phyloP scores from a whole-genome alignment of 2,329 filamentous ascomycete species.

The Akanthomyces dipterigenus region DNA sequence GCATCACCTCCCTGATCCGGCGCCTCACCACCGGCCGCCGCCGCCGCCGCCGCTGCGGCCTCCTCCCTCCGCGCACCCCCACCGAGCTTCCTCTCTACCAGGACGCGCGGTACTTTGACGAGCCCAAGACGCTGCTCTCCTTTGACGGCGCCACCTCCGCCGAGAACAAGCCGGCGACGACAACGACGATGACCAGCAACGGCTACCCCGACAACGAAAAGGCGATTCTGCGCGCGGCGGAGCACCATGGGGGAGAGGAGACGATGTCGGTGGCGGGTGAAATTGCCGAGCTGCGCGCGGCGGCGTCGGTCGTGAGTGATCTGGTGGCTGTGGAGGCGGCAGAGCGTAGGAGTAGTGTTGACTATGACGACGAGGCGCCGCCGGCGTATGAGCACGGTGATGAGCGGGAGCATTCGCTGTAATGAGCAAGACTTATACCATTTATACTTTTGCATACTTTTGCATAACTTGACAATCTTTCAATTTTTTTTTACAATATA shows the following conservation, averaged over 20 bases:
- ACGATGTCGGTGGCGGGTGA: conserved; percentile 30
- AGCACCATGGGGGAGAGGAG: neutral
- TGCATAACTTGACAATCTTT: neutral
- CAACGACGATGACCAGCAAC: neutral
- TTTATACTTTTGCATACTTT: neutral
- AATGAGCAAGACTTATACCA: neutral
- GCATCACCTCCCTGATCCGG: conserved; percentile 17
- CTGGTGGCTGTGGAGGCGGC: conserved; percentile 31
- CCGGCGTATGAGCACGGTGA: conserved; percentile 17
- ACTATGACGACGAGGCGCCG: conserved; percentile 15
- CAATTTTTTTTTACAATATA: neutral
- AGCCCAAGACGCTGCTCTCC: conserved; percentile 9
- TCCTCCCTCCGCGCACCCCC: neutral
- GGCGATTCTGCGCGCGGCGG: neutral
- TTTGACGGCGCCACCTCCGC: neutral
- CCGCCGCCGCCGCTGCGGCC: conserved; percentile 1
- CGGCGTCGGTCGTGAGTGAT: conserved; percentile 31
- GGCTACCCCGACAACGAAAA: neutral
- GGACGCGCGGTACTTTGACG: conserved; percentile 13
- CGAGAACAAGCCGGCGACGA: neutral
- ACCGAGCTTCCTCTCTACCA: conserved; percentile 1
- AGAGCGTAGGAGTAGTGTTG: neutral
- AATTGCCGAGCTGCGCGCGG: conserved; percentile 31
- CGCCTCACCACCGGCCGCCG: conserved; percentile 12
- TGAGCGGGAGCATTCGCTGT: conserved; percentile 7